phyloP scores from a whole-genome alignment of 805 yeast genomes.

The Ogataea nitratoaversa region DNA sequence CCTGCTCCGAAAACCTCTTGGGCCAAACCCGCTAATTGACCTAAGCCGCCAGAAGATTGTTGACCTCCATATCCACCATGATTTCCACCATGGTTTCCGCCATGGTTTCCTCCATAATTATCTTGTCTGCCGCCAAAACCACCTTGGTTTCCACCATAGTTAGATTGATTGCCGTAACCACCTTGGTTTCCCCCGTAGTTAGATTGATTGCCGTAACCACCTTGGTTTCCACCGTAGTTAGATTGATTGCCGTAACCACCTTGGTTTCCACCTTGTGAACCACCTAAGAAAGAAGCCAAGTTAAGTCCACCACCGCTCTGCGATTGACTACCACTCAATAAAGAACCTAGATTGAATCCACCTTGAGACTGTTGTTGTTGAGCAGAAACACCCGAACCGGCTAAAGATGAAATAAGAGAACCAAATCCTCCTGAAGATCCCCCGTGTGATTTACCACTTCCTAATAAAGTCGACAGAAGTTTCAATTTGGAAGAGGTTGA shows the following conservation, averaged over 20 bases:
- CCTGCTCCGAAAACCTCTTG: not conserved
- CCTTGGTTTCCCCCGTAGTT: conserved; percentile 5
- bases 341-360: conserved; percentile 25
- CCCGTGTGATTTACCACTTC: conserved; percentile 9
- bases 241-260: conserved; percentile 8
- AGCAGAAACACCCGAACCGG: conserved; percentile 23
- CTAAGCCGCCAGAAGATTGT: not conserved
- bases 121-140: conserved; percentile 6
- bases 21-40: not conserved
- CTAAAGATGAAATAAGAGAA: conserved; percentile 22
- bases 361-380: conserved; percentile 21
- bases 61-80: conserved; percentile 1
- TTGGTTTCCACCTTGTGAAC: conserved; percentile 8
- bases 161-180: conserved; percentile 8
- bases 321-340: conserved; percentile 15
- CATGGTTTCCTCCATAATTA: not conserved
- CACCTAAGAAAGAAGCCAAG: conserved; percentile 2
- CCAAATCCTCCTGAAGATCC: conserved; percentile 21
- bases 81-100: conserved; percentile 2
- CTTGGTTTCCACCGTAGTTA: conserved; percentile 8
- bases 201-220: conserved; percentile 5
- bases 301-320: too few species aligned
- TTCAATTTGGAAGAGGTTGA: conserved; percentile 26
- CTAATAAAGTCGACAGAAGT: conserved; percentile 23
- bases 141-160: conserved; percentile 13